These are phyloP conservation scores for Gaeumannomyces tritici DNA, from an alignment of 2,329 filamentous ascomycete species.

Conservation along the genomic window DNA sequence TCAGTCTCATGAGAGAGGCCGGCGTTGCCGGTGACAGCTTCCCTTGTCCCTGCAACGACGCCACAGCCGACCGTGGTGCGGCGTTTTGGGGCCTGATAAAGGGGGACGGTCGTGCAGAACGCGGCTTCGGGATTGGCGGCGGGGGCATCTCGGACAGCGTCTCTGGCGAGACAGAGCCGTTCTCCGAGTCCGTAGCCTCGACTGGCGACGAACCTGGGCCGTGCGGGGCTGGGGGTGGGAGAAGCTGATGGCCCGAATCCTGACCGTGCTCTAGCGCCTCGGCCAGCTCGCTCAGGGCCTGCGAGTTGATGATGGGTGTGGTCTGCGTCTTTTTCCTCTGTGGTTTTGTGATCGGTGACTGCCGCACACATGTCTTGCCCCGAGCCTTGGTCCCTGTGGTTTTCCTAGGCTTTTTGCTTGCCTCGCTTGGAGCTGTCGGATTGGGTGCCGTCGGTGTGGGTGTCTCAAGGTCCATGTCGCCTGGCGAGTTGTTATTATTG, in stretches of 20 bases:
- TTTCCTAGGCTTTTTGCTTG: constrained; percentile 43
- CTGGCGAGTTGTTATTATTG: constrained; percentile 35
- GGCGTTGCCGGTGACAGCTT: constrained; percentile 66
- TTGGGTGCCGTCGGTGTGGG: constrained; percentile 5
- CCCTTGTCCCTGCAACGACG: constrained; percentile 21
- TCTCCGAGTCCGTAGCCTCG: constrained; percentile 47
- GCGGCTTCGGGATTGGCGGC: constrained; percentile 55
- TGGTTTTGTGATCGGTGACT: constrained; percentile 65
- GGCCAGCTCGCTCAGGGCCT: constrained; percentile 42
- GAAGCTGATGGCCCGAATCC: constrained; percentile 21
- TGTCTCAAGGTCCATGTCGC: constrained; percentile 46
- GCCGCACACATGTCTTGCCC: constrained; percentile 44
- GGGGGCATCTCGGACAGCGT: constrained; percentile 57
- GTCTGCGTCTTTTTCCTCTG: constrained; percentile 43
- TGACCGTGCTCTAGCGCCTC: constrained; percentile 29
- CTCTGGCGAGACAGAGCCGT: constrained; percentile 56
- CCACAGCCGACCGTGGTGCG: constrained; percentile 12
- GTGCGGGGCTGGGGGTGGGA: constrained; percentile 13
- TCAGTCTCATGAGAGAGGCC: constrained; percentile 76
- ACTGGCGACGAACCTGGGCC: constrained; percentile 20
- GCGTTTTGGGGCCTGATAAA: constrained; percentile 49
- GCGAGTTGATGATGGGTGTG: constrained; percentile 46
- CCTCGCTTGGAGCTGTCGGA: constrained; percentile 25
- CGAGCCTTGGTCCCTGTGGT: constrained; percentile 40
- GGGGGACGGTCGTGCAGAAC: constrained; percentile 57